These are phyloP conservation scores for Periconia sp. DNA, from an alignment of 2,329 filamentous ascomycete species.

Conservation along the genomic window DNA sequence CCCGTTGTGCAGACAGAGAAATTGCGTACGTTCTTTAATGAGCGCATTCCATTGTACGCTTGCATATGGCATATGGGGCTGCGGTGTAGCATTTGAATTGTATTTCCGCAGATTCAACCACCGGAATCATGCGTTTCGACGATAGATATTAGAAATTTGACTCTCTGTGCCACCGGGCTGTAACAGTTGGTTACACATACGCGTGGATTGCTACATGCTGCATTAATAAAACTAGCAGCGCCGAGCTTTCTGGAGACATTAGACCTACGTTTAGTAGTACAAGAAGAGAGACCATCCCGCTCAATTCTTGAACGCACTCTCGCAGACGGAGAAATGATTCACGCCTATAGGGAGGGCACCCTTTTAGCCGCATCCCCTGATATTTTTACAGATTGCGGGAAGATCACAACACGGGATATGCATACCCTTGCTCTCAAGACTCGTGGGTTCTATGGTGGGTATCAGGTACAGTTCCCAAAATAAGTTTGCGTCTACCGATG, in stretches of 20 bases:
- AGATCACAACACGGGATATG: too few relatives aligned
- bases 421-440: too few relatives aligned
- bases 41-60: constrained; percentile 4
- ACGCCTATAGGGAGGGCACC: too few relatives aligned
- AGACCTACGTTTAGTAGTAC: too few relatives aligned
- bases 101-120: background rate
- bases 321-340: too few relatives aligned
- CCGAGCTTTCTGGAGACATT: constrained; percentile 6
- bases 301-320: too few relatives aligned
- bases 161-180: constrained; percentile 1
- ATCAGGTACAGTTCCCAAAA: too few relatives aligned
- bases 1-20: constrained; percentile 1
- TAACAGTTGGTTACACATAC: background rate
- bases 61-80: constrained; percentile 9
- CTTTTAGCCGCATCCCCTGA: too few relatives aligned
- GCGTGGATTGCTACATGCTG: constrained; percentile 14
- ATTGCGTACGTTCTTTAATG: constrained; percentile 2
- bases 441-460: too few relatives aligned
- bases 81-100: background rate
- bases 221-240: constrained; percentile 9
- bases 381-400: too few relatives aligned
- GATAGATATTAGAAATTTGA: constrained; percentile 6
- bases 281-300: too few relatives aligned
- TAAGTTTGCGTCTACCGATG: too few relatives aligned
- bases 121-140: background rate